Conservation (phyloP, 2,329 filamentous ascomycete species). For the Chaetomiaceae sp. region DNA sequence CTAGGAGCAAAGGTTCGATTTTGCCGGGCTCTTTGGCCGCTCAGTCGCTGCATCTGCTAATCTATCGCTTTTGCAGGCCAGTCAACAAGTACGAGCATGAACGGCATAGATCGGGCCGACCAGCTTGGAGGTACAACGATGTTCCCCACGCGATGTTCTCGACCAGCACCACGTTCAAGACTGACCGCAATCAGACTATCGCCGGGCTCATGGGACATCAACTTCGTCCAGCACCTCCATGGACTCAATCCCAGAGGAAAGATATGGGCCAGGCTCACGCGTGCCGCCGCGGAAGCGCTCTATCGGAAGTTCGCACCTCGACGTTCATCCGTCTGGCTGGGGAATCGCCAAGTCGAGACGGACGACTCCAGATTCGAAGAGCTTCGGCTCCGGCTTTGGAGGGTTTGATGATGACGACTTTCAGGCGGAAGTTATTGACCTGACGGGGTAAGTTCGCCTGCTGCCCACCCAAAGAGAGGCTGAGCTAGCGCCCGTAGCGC, state of each 20-base stretch:
- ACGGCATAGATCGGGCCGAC: neutral
- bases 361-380: conserved; percentile 18
- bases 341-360: conserved; percentile 34
- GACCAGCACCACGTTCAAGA: neutral
- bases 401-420: conserved; percentile 8
- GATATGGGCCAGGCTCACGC: neutral
- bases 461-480: no score
- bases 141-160: no score
- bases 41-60: neutral
- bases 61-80: neutral
- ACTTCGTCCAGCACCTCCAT: conserved; percentile 9
- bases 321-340: conserved; percentile 2
- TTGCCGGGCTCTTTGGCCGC: neutral
- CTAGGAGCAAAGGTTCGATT: conserved; percentile 13
- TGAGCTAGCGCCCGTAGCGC: no score
- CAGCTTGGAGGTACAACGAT: neutral
- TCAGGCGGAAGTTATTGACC: conserved; percentile 28
- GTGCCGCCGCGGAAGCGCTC: conserved; percentile 28
- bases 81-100: neutral
- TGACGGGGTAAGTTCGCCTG: conserved; percentile 27
- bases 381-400: neutral
- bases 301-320: conserved; percentile 26
- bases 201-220: neutral
- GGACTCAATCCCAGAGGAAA: conserved; percentile 3
- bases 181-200: conserved; percentile 1